Conservation (phyloP, 164 flowering plant genomes). For the Umbellularia californica region DNA sequence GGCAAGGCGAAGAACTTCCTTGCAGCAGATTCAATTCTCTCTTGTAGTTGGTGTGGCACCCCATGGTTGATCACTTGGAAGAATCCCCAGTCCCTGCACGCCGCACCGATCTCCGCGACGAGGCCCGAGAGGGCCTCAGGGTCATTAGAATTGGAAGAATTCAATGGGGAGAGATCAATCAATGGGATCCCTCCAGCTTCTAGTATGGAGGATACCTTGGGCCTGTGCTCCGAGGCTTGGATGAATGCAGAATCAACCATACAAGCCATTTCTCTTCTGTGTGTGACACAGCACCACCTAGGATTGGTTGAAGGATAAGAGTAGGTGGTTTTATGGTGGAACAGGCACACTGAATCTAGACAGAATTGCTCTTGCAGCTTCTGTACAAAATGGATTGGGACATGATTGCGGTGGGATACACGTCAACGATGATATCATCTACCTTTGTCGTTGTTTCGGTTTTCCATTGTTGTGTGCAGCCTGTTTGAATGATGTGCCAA, state of each 20-base stretch:
- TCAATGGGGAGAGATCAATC: constrained; percentile 39
- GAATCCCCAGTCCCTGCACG: constrained; percentile 66
- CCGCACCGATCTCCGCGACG: constrained; percentile 32
- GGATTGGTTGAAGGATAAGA: too few relatives aligned
- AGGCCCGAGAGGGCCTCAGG: constrained; percentile 6
- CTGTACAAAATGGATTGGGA: too few relatives aligned
- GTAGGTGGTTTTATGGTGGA: too few relatives aligned
- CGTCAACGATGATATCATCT: too few relatives aligned
- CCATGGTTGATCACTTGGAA: constrained; percentile 77
- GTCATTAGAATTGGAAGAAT: constrained; percentile 2
- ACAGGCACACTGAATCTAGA: too few relatives aligned
- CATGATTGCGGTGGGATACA: too few relatives aligned
- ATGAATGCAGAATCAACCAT: constrained; percentile 43
- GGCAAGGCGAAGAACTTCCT: constrained; percentile 41
- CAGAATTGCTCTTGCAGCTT: too few relatives aligned
- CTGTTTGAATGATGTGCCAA: too few relatives aligned
- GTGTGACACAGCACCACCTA: too few relatives aligned
- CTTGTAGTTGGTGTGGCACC: constrained; percentile 29
- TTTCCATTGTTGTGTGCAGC: too few relatives aligned
- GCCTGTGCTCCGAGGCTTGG: constrained; percentile 48
- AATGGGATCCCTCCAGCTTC: constrained; percentile 40
- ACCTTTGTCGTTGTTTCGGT: too few relatives aligned
- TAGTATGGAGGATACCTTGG: constrained; percentile 12
- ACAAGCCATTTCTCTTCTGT: constrained; percentile 16
- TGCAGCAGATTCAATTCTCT: constrained; percentile 24